Evolutionary conservation across 1,284 basidiomycete species (phyloP).

Genomic region (Golubevia sp.): DNA sequence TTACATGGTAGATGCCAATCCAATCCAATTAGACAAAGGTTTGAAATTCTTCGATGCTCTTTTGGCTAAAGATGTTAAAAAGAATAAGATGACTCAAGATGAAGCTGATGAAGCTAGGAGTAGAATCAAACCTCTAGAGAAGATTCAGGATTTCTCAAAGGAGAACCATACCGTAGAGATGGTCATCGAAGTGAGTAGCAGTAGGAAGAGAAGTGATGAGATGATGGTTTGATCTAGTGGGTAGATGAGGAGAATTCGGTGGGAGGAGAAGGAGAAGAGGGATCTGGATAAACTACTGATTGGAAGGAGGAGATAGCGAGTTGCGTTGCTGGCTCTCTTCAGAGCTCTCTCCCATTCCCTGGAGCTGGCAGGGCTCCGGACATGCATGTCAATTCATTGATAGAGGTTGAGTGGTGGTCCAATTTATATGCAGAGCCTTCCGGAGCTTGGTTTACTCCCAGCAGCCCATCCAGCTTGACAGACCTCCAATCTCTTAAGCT

Average conservation of each 20-base stretch:
- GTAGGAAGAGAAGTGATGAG: too few relatives aligned
- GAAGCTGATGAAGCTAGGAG: slow-evolving; percentile 74
- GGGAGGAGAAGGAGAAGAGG: too few relatives aligned
- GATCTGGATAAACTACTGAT: too few relatives aligned
- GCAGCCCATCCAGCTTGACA: not conserved
- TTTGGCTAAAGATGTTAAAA: slow-evolving; percentile 83
- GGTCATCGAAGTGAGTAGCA: slow-evolving; percentile 82
- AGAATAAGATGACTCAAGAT: slow-evolving; percentile 74
- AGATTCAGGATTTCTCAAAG: slow-evolving; percentile 46
- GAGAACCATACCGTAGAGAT: slow-evolving; percentile 77
- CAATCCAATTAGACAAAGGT: slow-evolving; percentile 72
- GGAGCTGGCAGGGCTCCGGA: too few relatives aligned
- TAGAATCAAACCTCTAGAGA: slow-evolving; percentile 19
- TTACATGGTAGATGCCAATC: slow-evolving; percentile 27
- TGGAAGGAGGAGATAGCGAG: too few relatives aligned
- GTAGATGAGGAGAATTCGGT: too few relatives aligned
- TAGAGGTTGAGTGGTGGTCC: too few relatives aligned
- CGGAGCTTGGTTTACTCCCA: not conserved
- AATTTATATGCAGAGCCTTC: too few relatives aligned
- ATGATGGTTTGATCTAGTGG: too few relatives aligned
- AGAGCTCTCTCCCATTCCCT: too few relatives aligned
- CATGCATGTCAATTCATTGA: too few relatives aligned
- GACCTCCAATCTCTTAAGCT: not conserved
- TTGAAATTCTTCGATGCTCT: slow-evolving; percentile 72
- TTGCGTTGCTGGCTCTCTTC: too few relatives aligned